These are phyloP conservation scores for Geotrichum aggregatum DNA, from an alignment of 1,139 yeast genomes.

Conservation along the genomic window DNA sequence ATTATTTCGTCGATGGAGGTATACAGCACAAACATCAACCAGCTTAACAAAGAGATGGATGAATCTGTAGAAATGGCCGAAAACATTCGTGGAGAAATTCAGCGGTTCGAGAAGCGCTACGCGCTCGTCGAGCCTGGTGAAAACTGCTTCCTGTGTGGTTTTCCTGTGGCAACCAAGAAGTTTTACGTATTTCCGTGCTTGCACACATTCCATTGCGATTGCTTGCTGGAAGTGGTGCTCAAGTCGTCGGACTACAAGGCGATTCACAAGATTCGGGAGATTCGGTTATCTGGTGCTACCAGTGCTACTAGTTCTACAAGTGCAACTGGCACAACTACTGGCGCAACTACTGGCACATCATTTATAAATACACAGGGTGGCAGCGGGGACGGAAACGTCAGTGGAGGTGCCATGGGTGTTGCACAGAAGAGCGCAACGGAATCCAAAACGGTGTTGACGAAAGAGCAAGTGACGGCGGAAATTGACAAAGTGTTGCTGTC, in stretches of 20 bases:
- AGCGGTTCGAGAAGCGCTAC: conserved; percentile 48
- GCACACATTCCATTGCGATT: conserved; percentile 87
- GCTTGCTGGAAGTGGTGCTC: conserved; percentile 59
- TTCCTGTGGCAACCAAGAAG: conserved; percentile 64
- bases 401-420: conserved; percentile 10
- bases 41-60: conserved; percentile 70
- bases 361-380: too few species aligned
- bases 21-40: conserved; percentile 61
- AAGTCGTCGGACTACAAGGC: conserved; percentile 65
- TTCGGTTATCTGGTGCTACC: conserved; percentile 39
- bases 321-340: too few species aligned
- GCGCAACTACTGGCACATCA: too few species aligned
- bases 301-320: too few species aligned
- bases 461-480: conserved; percentile 39
- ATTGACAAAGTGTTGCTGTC: conserved; percentile 59
- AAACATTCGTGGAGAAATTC: conserved; percentile 57
- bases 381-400: background rate
- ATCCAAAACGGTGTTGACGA: conserved; percentile 30
- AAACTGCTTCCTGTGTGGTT: conserved; percentile 68
- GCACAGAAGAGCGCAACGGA: background rate
- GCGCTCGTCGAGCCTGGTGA: conserved; percentile 76
- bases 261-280: conserved; percentile 55
- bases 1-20: conserved; percentile 71
- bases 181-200: conserved; percentile 85
- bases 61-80: conserved; percentile 64